Evolutionary conservation across 495 filamentous ascomycete species (phyloP).

Genomic region (Pseudomonodictys pantanalensis): DNA sequence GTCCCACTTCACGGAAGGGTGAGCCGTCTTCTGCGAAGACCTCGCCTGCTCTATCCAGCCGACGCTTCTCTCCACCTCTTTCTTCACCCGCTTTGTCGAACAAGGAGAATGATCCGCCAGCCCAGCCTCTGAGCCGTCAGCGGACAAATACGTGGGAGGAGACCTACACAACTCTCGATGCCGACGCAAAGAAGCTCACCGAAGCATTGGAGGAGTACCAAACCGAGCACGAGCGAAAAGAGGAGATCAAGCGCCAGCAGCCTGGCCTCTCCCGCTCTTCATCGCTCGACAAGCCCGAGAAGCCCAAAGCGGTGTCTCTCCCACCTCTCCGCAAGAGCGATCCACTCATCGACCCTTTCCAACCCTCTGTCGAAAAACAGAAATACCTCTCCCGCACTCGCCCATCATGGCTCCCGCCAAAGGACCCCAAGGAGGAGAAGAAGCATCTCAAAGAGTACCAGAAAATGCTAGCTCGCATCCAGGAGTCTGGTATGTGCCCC

Average conservation of each 20-base stretch:
- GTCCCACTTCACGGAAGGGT: slow-evolving; percentile 1
- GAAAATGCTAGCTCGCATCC: slow-evolving; percentile 81
- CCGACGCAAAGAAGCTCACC: slow-evolving; percentile 87
- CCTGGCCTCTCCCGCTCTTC: slow-evolving; percentile 45
- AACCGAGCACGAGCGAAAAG: slow-evolving; percentile 48
- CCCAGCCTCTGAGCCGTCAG: slow-evolving; percentile 45
- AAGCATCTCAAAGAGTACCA: slow-evolving; percentile 89
- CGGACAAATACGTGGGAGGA: slow-evolving; percentile 76
- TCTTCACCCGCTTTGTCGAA: neutral
- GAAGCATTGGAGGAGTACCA: slow-evolving; percentile 86
- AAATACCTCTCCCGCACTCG: slow-evolving; percentile 85
- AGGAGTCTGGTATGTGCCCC: slow-evolving; percentile 60
- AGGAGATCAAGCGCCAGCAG: slow-evolving; percentile 52
- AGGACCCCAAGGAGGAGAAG: slow-evolving; percentile 88
- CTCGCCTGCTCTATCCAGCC: neutral
- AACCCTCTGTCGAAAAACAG: slow-evolving; percentile 95
- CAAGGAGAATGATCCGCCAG: slow-evolving; percentile 28
- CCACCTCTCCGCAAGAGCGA: slow-evolving; percentile 83
- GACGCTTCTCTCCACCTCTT: slow-evolving; percentile 6
- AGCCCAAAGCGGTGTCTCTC: slow-evolving; percentile 54
- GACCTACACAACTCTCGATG: slow-evolving; percentile 62
- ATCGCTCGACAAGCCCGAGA: slow-evolving; percentile 41
- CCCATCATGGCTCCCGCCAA: slow-evolving; percentile 93
- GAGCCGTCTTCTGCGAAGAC: neutral
- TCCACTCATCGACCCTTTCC: slow-evolving; percentile 93